Evolutionary conservation across 1,284 basidiomycete species (phyloP).

Genomic region (Vanrija sp.): DNA sequence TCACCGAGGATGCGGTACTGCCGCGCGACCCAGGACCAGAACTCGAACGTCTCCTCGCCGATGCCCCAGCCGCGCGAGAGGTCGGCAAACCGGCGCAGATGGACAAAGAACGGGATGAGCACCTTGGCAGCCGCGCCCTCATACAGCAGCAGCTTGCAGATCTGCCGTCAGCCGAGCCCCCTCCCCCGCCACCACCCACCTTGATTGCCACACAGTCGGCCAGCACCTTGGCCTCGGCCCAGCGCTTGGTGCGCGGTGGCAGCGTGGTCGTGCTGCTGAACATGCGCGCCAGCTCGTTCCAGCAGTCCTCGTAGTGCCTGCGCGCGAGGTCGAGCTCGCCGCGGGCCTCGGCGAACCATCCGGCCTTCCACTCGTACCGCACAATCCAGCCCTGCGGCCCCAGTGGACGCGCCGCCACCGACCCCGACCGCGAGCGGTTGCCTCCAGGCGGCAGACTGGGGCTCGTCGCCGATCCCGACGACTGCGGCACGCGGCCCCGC

Average conservation of each 20-base stretch:
- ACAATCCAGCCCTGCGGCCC: constrained; percentile 88
- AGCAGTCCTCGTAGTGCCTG: constrained; percentile 91
- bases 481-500: constrained; percentile 59
- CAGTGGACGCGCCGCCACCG: constrained; percentile 56
- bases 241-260: constrained; percentile 89
- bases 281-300: constrained; percentile 74
- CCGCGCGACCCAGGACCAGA: constrained; percentile 91
- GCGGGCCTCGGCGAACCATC: constrained; percentile 88
- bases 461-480: constrained; percentile 1
- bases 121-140: constrained; percentile 74
- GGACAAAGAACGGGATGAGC: constrained; percentile 72
- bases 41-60: constrained; percentile 94
- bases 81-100: constrained; percentile 79
- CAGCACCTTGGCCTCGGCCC: constrained; percentile 96
- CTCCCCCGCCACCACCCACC: constrained; percentile 50
- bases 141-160: constrained; percentile 83
- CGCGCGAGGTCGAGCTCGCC: constrained; percentile 84
- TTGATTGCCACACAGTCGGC: constrained; percentile 87
- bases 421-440: background rate
- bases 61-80: constrained; percentile 92
- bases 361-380: constrained; percentile 96
- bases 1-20: constrained; percentile 91
- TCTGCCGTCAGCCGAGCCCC: constrained; percentile 53
- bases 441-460: background rate
- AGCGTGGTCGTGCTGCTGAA: constrained; percentile 79